phyloP scores from a whole-genome alignment of 441 rosid genomes.

The Melastoma candidum region DNA sequence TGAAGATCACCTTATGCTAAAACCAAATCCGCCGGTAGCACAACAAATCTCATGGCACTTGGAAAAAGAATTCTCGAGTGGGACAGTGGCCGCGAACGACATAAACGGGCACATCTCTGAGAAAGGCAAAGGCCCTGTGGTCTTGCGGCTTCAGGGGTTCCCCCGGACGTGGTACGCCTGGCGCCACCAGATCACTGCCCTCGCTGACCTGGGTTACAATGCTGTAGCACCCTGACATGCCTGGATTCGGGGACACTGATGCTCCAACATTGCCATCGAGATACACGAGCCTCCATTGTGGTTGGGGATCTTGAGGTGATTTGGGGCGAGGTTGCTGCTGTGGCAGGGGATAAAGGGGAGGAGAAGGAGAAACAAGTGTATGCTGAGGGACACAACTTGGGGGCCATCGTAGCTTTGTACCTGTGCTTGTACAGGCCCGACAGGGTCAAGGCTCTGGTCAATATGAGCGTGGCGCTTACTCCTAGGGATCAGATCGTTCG shows the following conservation, averaged over 20 bases:
- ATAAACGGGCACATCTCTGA: constrained; percentile 21
- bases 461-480: constrained; percentile 36
- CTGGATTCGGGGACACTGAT: constrained; percentile 21
- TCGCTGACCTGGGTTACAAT: constrained; percentile 17
- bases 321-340: constrained; percentile 5
- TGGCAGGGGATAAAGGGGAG: constrained; percentile 26
- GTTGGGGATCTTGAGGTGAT: constrained; percentile 23
- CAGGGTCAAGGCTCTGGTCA: constrained; percentile 55
- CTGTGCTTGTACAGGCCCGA: constrained; percentile 56
- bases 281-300: constrained; percentile 14
- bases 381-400: constrained; percentile 78
- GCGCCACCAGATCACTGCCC: constrained; percentile 18
- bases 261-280: constrained; percentile 5
- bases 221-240: constrained; percentile 20
- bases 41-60: too few species aligned
- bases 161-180: constrained; percentile 23
- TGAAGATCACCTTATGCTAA: too few species aligned
- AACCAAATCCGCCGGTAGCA: too few species aligned
- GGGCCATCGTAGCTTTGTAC: constrained; percentile 53
- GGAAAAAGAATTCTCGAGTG: too few species aligned
- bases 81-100: constrained; percentile 9
- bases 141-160: constrained; percentile 28
- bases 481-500: constrained; percentile 44
- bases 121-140: constrained; percentile 19
- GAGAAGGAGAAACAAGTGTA: constrained; percentile 37